Evolutionary conservation across 148 eudicot species (phyloP), one percentile per base, ranked within the genome.

Genomic region (Pharnaceum exiguum): DNA sequence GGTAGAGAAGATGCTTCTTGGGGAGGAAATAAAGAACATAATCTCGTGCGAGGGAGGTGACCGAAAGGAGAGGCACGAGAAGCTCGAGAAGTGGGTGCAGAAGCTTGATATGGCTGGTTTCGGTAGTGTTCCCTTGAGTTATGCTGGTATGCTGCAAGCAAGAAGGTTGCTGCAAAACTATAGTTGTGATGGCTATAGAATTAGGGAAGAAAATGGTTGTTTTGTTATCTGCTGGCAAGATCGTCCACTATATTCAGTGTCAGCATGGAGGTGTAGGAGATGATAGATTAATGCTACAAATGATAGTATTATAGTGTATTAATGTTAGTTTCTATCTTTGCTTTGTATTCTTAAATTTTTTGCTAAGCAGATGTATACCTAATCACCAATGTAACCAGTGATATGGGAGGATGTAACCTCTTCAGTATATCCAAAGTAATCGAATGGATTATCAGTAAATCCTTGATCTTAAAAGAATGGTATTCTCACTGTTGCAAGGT

Each of bases 171-270:
- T 91, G 62, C 94, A 88, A 38, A 70, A 81, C 6, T 73, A 62
- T 61, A 69, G 74, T 38, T 85, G 94, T 52, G 94, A 85, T 35
- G 98, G 98, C 9, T 91, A 79, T 67, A 68, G 71, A 61, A 78
- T 88, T 5, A 88, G 70, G 63, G 97, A 87, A 62, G 90, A 88
- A 30, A 85, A 85, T 31, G 98, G 98, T 3, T 64, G 86, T 65
- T 72, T 85, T 36, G 82, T 91, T 13, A 75, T 91, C 35, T 91
- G 96, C 43, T 91, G 98, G 98, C 96, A 91, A 61, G 98, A 91
- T 76, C 75, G 94, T 15, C 73, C 98, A 17, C 90, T 91, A 23
- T 88, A 66, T 59, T 77, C 85, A 0, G 87, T 91, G 3, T 91
- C 98, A 1, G 80, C 96, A 2, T 91, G 98, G 98, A 74, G 84